Evolutionary conservation across 129 eudicot genomes (phyloP).

Genomic region (Helichrysum umbraculigerum): DNA sequence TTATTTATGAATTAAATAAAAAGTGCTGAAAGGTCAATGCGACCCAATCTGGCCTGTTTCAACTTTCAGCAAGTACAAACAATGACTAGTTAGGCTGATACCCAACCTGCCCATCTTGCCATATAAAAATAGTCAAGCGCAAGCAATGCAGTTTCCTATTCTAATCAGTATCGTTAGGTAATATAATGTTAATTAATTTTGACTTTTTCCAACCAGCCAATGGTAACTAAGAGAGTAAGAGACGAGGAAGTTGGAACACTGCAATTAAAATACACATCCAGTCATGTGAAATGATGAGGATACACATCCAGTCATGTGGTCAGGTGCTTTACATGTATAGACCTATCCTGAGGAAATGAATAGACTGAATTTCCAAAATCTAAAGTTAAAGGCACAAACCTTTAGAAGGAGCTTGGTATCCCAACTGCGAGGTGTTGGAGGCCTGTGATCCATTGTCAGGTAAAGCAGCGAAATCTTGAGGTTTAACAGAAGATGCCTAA

Average conservation of each 20-base stretch:
- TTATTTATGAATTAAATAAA: too few species aligned
- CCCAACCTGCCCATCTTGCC: not conserved
- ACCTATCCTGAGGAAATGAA: conserved; percentile 7
- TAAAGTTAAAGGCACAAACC: conserved; percentile 46
- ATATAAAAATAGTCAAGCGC: not conserved
- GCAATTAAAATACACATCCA: not conserved
- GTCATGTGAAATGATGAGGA: not conserved
- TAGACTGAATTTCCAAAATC: conserved; percentile 23
- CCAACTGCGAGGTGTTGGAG: conserved; percentile 56
- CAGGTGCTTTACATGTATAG: not conserved
- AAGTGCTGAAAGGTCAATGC: too few species aligned
- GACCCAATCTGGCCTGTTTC: too few species aligned
- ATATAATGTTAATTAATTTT: not conserved
- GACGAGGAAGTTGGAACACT: conserved; percentile 11
- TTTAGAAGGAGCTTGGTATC: conserved; percentile 52
- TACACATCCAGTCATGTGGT: conserved; percentile 3
- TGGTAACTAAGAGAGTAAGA: not conserved
- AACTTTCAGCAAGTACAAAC: not conserved
- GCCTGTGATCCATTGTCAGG: conserved; percentile 63
- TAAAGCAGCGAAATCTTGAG: conserved; percentile 48
- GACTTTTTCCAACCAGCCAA: conserved; percentile 7
- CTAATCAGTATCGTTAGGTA: conserved; percentile 7
- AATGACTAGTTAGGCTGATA: not conserved
- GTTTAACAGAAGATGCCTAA: conserved; percentile 50
- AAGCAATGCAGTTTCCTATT: conserved; percentile 13